A percentile compares a stretch with the other conserved stretches of the same genome.
Conservation (phyloP, 352 stramenopile genomes). For the Globisporangium paroecandrum region DNA sequence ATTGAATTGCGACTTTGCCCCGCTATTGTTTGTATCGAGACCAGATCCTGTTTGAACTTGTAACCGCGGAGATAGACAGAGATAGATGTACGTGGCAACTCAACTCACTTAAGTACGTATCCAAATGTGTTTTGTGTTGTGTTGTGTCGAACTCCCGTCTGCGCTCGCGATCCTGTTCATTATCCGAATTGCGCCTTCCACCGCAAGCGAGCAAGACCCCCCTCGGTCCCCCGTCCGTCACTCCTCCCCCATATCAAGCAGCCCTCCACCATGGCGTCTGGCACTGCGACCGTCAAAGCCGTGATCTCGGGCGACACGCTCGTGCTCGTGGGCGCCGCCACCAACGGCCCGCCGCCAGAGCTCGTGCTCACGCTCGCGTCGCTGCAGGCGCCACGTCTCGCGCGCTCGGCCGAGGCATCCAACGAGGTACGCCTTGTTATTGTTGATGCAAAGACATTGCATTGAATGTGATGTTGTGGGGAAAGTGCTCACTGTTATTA, state of each 20-base stretch:
- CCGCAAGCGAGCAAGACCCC: background rate
- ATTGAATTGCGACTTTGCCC: too few species aligned
- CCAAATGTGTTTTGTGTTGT: background rate
- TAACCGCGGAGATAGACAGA: too few species aligned
- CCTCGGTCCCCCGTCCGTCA: background rate
- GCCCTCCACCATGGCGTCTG: conserved; percentile 64
- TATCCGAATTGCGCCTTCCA: conserved; percentile 7
- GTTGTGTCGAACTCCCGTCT: background rate
- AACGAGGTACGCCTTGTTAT: conserved; percentile 37
- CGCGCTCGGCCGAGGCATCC: conserved; percentile 56
- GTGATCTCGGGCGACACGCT: conserved; percentile 98
- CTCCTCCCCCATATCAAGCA: conserved; percentile 4
- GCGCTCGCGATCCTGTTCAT: background rate
- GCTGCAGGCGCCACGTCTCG: conserved; percentile 92
- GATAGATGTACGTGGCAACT: background rate
- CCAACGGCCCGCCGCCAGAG: conserved; percentile 89
- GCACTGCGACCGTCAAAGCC: conserved; percentile 94
- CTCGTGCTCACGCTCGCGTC: conserved; percentile 96
- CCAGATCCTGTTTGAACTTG: too few species aligned
- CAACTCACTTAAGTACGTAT: conserved; percentile 1
- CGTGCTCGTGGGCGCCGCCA: conserved; percentile 90
- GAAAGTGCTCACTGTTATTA: background rate
- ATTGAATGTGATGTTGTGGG: background rate
- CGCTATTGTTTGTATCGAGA: too few species aligned
- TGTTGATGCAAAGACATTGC: background rate